These are phyloP conservation scores for Clonostachys chloroleuca DNA, from an alignment of 2,329 filamentous ascomycete species.

Conservation along the genomic window DNA sequence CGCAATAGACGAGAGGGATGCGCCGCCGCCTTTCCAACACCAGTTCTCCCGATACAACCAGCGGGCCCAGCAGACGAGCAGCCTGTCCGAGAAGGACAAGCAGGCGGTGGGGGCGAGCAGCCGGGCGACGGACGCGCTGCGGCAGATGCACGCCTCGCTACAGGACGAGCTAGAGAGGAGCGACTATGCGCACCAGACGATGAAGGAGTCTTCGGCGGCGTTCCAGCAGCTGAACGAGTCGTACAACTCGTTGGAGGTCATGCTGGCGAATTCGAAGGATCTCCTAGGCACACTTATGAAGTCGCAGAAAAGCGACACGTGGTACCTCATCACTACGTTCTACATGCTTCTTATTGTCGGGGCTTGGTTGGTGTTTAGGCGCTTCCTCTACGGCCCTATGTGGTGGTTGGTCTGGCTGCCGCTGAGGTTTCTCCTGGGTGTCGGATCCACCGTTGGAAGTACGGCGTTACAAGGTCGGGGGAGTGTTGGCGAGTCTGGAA, in stretches of 20 bases:
- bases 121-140: slow-evolving; percentile 80
- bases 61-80: slow-evolving; percentile 23
- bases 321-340: slow-evolving; percentile 91
- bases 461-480: slow-evolving; percentile 34
- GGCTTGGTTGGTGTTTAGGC: slow-evolving; percentile 79
- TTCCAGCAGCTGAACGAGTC: slow-evolving; percentile 76
- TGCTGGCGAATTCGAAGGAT: slow-evolving; percentile 70
- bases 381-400: slow-evolving; percentile 81
- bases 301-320: slow-evolving; percentile 94
- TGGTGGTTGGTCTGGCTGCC: slow-evolving; percentile 90
- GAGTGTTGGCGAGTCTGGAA: slow-evolving; percentile 15
- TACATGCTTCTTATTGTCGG: slow-evolving; percentile 77
- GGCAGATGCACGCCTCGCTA: slow-evolving; percentile 84
- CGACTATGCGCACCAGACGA: slow-evolving; percentile 83
- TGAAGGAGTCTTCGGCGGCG: slow-evolving; percentile 79
- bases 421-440: slow-evolving; percentile 60
- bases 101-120: slow-evolving; percentile 69
- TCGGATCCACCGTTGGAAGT: slow-evolving; percentile 50
- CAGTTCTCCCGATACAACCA: slow-evolving; percentile 10
- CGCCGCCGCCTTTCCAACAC: slow-evolving; percentile 9
- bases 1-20: background rate
- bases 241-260: slow-evolving; percentile 73
- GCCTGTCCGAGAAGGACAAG: slow-evolving; percentile 62
- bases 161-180: slow-evolving; percentile 79
- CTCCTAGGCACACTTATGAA: slow-evolving; percentile 75